Conservation (phyloP, 768 basidiomycete genomes). For the Leccinum subgranulosum region DNA sequence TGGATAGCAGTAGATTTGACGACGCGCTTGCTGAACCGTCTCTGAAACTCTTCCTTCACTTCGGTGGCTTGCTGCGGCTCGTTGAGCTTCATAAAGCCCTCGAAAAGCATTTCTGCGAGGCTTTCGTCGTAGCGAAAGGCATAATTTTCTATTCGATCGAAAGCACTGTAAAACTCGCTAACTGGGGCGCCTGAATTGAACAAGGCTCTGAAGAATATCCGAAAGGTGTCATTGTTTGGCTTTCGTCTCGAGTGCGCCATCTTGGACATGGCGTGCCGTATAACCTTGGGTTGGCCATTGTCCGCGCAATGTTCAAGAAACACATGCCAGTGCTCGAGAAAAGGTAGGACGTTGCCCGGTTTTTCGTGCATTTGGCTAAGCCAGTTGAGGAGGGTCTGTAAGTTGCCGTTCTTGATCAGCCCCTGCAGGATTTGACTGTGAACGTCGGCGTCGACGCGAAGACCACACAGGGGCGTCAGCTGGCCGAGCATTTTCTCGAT, state of each 20-base stretch:
- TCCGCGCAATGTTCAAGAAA: conserved; percentile 43
- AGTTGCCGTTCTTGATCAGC: conserved; percentile 44
- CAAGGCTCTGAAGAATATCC: conserved; percentile 45
- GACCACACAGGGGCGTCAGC: conserved; percentile 45
- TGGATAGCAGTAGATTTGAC: conserved; percentile 25
- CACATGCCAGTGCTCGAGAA: conserved; percentile 52
- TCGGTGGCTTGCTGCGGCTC: conserved; percentile 35
- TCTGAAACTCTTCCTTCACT: conserved; percentile 38
- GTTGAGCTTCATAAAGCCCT: conserved; percentile 42
- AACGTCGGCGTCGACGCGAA: conserved; percentile 42
- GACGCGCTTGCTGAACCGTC: conserved; percentile 29
- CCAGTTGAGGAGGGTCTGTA: conserved; percentile 47
- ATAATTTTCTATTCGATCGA: conserved; percentile 46
- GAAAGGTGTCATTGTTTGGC: conserved; percentile 47
- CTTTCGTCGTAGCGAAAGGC: conserved; percentile 43
- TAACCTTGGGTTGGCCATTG: conserved; percentile 23
- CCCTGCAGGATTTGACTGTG: conserved; percentile 49
- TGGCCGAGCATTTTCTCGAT: conserved; percentile 52
- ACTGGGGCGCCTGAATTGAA: conserved; percentile 32
- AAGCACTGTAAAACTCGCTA: conserved; percentile 37
- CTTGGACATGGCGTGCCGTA: conserved; percentile 32
- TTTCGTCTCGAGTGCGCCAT: conserved; percentile 39
- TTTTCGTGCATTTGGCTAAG: conserved; percentile 50
- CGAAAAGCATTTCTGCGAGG: conserved; percentile 39
- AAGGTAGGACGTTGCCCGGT: conserved; percentile 44